A percentile compares a stretch with the other conserved stretches of the same genome.
Evolutionary conservation across 371 early-diverging fungal species (phyloP).

Genomic region (Mortierella sp.): DNA sequence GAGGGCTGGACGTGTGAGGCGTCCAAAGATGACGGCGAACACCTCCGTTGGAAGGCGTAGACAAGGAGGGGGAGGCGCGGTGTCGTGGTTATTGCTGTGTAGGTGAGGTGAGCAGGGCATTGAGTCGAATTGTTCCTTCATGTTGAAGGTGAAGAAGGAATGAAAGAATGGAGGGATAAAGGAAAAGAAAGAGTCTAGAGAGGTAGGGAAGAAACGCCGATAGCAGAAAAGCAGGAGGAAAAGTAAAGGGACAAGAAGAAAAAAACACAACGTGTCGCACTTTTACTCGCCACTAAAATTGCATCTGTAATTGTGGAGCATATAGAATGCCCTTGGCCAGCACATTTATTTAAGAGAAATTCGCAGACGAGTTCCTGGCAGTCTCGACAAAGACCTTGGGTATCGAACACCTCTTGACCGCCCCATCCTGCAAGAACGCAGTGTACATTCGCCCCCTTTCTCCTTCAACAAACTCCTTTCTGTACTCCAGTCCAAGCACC

Average conservation of each 20-base stretch:
- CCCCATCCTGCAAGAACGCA: background rate
- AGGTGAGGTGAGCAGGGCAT: background rate
- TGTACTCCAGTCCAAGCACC: background rate
- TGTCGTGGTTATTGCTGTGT: background rate
- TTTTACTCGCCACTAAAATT: too few species aligned
- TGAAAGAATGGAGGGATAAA: background rate
- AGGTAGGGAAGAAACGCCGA: too few species aligned
- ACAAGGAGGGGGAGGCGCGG: too few species aligned
- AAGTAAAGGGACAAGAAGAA: background rate
- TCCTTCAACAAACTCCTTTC: background rate
- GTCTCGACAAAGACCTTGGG: background rate
- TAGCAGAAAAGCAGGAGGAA: background rate
- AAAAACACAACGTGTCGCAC: too few species aligned
- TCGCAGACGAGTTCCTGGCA: background rate
- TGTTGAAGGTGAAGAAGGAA: background rate
- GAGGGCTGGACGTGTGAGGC: background rate
- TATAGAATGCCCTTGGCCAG: too few species aligned
- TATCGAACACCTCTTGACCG: background rate
- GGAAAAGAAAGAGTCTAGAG: background rate
- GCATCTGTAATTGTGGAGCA: too few species aligned
- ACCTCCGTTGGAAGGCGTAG: background rate
- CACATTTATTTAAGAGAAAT: background rate
- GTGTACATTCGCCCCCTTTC: background rate
- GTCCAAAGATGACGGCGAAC: background rate
- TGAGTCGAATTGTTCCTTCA: too few species aligned